These are phyloP conservation scores for Simmondsia chinensis DNA, from an alignment of 148 eudicot genomes.

Conservation along the genomic window DNA sequence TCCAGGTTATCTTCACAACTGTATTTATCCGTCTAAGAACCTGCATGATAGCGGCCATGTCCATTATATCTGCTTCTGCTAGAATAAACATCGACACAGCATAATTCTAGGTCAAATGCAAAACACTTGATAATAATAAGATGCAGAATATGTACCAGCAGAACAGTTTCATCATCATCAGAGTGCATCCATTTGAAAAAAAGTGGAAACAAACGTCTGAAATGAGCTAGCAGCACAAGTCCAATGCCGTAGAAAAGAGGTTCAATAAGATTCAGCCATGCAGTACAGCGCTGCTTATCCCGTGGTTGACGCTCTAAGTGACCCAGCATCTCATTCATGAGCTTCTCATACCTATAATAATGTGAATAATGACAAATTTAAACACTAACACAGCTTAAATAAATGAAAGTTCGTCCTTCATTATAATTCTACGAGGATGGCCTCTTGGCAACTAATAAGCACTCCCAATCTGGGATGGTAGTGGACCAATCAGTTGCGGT, in stretches of 20 bases:
- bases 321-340: slow-evolving; percentile 87
- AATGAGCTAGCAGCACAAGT: slow-evolving; percentile 74
- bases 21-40: slow-evolving; percentile 52
- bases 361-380: slow-evolving; percentile 1
- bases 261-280: slow-evolving; percentile 73
- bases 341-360: slow-evolving; percentile 66
- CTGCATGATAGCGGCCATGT: too few relatives aligned
- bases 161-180: slow-evolving; percentile 83
- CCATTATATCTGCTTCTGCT: too few relatives aligned
- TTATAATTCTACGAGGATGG: too few relatives aligned
- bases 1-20: slow-evolving; percentile 80
- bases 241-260: slow-evolving; percentile 59
- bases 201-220: slow-evolving; percentile 81
- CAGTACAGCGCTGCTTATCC: slow-evolving; percentile 68
- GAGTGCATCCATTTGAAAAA: slow-evolving; percentile 96
- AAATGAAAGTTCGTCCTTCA: too few relatives aligned
- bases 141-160: slow-evolving; percentile 44
- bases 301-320: slow-evolving; percentile 93
- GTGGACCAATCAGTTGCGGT: too few relatives aligned
- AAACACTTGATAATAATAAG: background rate
- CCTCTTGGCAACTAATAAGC: too few relatives aligned
- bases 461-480: too few relatives aligned
- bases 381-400: too few relatives aligned
- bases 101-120: background rate
- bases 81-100: background rate